phyloP scores from a whole-genome alignment of 2,329 filamentous ascomycete species.

The Chalaropsis thielavioides region DNA sequence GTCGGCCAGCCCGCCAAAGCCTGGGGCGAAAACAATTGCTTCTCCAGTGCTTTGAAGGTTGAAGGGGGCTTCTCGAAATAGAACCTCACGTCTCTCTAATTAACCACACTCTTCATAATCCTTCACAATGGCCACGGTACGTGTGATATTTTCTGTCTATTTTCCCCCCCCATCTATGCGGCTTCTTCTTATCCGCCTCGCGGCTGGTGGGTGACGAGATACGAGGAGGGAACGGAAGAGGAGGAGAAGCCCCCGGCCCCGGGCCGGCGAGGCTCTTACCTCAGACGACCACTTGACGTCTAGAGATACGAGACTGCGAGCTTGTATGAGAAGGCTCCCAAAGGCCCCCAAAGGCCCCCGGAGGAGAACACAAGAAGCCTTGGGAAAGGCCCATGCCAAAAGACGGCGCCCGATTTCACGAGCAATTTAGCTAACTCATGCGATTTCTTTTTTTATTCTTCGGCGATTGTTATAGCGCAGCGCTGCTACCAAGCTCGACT shows the following conservation, averaged over 20 bases:
- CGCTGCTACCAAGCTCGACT: constrained; percentile 98
- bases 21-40: constrained; percentile 17
- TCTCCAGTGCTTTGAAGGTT: constrained; percentile 10
- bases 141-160: constrained; percentile 25
- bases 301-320: background rate
- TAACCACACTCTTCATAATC: constrained; percentile 32
- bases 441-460: constrained; percentile 8
- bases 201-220: background rate
- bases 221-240: background rate
- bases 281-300: background rate
- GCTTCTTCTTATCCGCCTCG: background rate
- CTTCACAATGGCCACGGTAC: constrained; percentile 56
- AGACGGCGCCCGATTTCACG: background rate
- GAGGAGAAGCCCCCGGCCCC: background rate
- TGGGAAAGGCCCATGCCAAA: too few relatives aligned
- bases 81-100: constrained; percentile 32
- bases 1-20: constrained; percentile 14
- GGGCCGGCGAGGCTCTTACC: background rate
- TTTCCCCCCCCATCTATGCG: background rate
- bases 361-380: too few relatives aligned
- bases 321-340: background rate
- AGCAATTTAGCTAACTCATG: constrained; percentile 2
- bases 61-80: constrained; percentile 2
- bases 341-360: too few relatives aligned
- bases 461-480: constrained; percentile 54